Evolutionary conservation across 2,329 filamentous ascomycete species (phyloP).

Genomic region (Aspergillus sp.): DNA sequence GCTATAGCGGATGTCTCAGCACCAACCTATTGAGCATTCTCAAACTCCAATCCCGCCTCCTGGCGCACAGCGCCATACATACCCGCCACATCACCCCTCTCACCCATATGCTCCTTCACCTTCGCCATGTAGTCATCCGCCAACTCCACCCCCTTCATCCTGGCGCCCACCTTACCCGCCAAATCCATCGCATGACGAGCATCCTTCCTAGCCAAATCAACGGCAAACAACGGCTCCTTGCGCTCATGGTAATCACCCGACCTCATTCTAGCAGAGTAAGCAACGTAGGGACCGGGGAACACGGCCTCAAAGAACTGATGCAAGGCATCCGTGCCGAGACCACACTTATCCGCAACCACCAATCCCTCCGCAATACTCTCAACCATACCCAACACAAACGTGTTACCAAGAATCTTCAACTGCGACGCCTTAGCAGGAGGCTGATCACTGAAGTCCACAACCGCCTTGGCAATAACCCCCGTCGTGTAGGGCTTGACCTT

Average conservation of each 20-base stretch:
- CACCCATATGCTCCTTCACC: constrained; percentile 9
- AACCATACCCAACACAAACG: constrained; percentile 1
- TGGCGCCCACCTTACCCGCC: background rate
- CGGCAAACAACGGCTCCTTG: background rate
- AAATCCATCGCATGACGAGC: constrained; percentile 2
- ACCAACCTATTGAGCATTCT: constrained; percentile 47
- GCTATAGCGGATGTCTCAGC: no score
- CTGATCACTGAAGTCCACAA: background rate
- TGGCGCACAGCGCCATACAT: constrained; percentile 74
- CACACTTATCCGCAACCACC: constrained; percentile 14
- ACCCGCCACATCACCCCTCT: constrained; percentile 67
- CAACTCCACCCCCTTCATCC: background rate
- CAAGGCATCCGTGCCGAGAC: background rate
- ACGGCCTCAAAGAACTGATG: constrained; percentile 5
- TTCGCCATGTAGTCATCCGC: constrained; percentile 9
- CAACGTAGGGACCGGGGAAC: constrained; percentile 4
- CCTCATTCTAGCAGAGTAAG: constrained; percentile 1
- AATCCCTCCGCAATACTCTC: background rate
- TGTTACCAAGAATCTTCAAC: constrained; percentile 1
- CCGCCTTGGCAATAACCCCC: background rate
- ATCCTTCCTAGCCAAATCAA: background rate
- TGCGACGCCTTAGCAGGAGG: background rate
- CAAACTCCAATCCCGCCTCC: constrained; percentile 69
- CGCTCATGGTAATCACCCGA: background rate
- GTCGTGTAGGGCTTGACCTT: background rate